Conservation (phyloP, 768 basidiomycete genomes). For the Lactarius psammicola region DNA sequence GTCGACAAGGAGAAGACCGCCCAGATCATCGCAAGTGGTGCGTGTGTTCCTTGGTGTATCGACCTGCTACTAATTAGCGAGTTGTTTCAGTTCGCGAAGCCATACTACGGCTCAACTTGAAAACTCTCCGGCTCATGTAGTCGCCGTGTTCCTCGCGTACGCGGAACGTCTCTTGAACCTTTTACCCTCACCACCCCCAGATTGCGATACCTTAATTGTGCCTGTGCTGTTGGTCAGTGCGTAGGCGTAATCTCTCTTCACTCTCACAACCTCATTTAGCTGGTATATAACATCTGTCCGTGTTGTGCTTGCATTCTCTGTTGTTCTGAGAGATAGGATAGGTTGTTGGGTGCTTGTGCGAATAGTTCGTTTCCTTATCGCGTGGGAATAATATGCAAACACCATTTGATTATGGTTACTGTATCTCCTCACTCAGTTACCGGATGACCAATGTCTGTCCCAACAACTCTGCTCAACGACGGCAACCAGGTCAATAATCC, state of each 20-base stretch:
- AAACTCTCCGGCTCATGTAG: constrained; percentile 52
- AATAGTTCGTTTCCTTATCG: neutral
- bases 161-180: neutral
- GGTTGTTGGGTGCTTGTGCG: neutral
- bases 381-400: neutral
- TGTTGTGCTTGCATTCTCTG: neutral
- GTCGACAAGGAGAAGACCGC: constrained; percentile 75
- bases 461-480: constrained; percentile 38
- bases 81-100: constrained; percentile 49
- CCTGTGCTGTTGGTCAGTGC: neutral
- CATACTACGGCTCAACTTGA: constrained; percentile 64
- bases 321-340: neutral
- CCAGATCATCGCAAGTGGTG: constrained; percentile 72
- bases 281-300: constrained; percentile 6
- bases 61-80: neutral
- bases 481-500: constrained; percentile 35
- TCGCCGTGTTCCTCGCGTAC: neutral
- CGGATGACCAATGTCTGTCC: constrained; percentile 38
- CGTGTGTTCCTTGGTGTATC: constrained; percentile 29
- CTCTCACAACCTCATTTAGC: constrained; percentile 10
- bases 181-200: neutral
- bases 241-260: constrained; percentile 1
- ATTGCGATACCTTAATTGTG: constrained; percentile 15
- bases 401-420: constrained; percentile 12
- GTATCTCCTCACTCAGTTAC: neutral